A percentile compares a stretch with the other conserved stretches of the same genome.
These are phyloP conservation scores for Paspalum vaginatum DNA, from an alignment of 176 grass and related monocot genomes.

Conservation along the genomic window DNA sequence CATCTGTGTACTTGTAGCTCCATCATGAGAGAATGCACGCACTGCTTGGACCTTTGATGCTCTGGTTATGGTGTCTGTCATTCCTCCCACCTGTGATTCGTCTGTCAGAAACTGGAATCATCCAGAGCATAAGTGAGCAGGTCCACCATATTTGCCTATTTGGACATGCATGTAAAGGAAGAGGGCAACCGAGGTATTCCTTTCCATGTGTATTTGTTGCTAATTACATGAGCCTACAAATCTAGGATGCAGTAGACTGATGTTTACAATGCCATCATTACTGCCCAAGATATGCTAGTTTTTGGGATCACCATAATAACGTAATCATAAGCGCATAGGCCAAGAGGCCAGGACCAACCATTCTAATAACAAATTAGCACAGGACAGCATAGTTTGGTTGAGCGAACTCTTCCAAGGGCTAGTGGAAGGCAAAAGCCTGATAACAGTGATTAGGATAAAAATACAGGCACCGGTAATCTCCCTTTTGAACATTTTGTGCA, in stretches of 20 bases:
- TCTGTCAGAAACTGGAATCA: constrained; percentile 11
- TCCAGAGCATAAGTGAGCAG: constrained; percentile 27
- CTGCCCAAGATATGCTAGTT: constrained; percentile 32
- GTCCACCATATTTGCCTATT: not conserved
- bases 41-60: not conserved
- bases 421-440: constrained; percentile 46
- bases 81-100: constrained; percentile 16
- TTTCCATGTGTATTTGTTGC: constrained; percentile 1
- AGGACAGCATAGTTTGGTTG: not conserved
- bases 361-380: constrained; percentile 36
- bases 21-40: constrained; percentile 26
- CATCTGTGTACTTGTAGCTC: not conserved
- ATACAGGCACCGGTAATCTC: constrained; percentile 15
- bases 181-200: not conserved
- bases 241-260: constrained; percentile 34
- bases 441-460: constrained; percentile 34
- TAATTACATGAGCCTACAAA: constrained; percentile 32
- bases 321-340: constrained; percentile 14
- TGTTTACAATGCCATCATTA: constrained; percentile 16
- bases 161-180: not conserved
- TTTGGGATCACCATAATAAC: constrained; percentile 21
- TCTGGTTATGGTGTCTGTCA: not conserved
- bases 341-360: constrained; percentile 20
- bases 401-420: constrained; percentile 31
- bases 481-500: constrained; percentile 22